Evolutionary conservation across 352 stramenopile species (phyloP).

Genomic region (Pythium dissimile): DNA sequence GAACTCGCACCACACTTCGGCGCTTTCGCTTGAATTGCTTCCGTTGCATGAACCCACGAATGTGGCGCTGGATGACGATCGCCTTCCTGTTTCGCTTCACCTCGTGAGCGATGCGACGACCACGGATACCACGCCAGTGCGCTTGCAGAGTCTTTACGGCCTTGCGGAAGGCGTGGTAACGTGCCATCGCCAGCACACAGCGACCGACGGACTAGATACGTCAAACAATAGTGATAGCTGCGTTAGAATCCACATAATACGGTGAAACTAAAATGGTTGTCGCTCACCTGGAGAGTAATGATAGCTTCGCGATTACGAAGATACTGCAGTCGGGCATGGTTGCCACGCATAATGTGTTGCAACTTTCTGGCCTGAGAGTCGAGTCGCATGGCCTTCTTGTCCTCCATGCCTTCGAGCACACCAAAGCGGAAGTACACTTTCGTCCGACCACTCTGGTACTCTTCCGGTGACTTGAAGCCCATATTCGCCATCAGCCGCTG

Average conservation of each 20-base stretch:
- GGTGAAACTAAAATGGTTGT: background rate
- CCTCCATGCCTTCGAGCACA: slow-evolving; percentile 76
- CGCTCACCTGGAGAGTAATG: slow-evolving; percentile 62
- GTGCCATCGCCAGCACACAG: slow-evolving; percentile 73
- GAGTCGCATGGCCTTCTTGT: slow-evolving; percentile 52
- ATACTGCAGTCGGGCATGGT: slow-evolving; percentile 54
- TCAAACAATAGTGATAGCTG: background rate
- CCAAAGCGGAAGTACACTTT: slow-evolving; percentile 83
- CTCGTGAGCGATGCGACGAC: slow-evolving; percentile 44
- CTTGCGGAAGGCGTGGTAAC: slow-evolving; percentile 58
- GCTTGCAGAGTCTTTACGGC: slow-evolving; percentile 65
- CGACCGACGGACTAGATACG: slow-evolving; percentile 82
- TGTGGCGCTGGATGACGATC: slow-evolving; percentile 63
- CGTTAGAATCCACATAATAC: background rate
- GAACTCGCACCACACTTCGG: slow-evolving; percentile 21
- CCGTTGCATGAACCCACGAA: slow-evolving; percentile 58
- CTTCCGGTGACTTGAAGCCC: slow-evolving; percentile 53
- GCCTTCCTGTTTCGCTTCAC: slow-evolving; percentile 56
- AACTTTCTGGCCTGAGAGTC: slow-evolving; percentile 58
- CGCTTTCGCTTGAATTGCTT: slow-evolving; percentile 23
- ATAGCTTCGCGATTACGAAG: slow-evolving; percentile 66
- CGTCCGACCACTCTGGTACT: slow-evolving; percentile 75
- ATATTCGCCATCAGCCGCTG: slow-evolving; percentile 60
- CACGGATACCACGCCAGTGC: slow-evolving; percentile 72
- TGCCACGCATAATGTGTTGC: slow-evolving; percentile 73